Conservation (phyloP, 169 alveolate genomes). For the Plasmodium berghei region DNA sequence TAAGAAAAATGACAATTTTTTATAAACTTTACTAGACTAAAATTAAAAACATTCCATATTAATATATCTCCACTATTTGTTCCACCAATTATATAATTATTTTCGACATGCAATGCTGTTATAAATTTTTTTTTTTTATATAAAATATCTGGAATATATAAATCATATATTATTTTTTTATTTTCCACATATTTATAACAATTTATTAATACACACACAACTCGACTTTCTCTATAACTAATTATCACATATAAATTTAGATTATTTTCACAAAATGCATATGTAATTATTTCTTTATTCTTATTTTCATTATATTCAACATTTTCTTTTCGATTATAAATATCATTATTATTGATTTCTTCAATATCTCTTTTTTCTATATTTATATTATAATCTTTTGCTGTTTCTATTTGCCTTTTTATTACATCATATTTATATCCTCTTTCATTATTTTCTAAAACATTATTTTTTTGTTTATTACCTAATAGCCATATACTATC, state of each 20-base stretch:
- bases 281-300: slow-evolving; percentile 12
- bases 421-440: not conserved
- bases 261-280: slow-evolving; percentile 40
- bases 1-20: slow-evolving; percentile 57
- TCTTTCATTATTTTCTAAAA: not conserved
- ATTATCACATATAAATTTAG: slow-evolving; percentile 36
- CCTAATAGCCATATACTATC: slow-evolving; percentile 53
- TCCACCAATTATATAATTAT: slow-evolving; percentile 43
- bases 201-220: slow-evolving; percentile 50
- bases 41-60: slow-evolving; percentile 40
- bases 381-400: not conserved
- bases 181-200: slow-evolving; percentile 6
- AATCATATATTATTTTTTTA: slow-evolving; percentile 21
- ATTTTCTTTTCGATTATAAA: not conserved
- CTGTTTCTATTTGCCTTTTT: not conserved
- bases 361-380: not conserved
- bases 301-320: not conserved
- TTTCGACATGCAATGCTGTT: slow-evolving; percentile 31
- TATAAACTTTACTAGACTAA: slow-evolving; percentile 22
- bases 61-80: slow-evolving; percentile 51
- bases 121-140: slow-evolving; percentile 19
- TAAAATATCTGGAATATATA: not conserved
- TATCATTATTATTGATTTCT: not conserved
- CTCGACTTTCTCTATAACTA: slow-evolving; percentile 27
- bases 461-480: not conserved